Conservation (phyloP, 257 asterid species). For the Coffea canephora region DNA sequence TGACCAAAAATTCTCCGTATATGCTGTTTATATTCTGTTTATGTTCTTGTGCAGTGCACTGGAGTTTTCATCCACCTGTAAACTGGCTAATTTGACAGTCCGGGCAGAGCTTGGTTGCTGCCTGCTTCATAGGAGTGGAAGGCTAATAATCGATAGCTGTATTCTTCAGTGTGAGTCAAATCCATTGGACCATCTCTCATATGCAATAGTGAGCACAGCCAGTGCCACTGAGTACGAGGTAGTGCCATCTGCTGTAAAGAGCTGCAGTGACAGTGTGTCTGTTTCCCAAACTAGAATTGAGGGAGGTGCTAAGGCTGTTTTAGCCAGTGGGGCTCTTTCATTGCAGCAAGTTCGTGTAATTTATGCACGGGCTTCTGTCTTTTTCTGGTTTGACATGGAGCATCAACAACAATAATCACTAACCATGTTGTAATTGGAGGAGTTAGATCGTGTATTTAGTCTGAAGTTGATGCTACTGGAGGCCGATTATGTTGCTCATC, state of each 20-base stretch:
- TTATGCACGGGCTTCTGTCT: conserved; percentile 70
- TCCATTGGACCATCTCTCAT: conserved; percentile 90
- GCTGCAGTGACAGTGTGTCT: conserved; percentile 49
- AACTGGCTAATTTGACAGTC: conserved; percentile 84
- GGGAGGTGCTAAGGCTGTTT: conserved; percentile 97
- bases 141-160: conserved; percentile 80
- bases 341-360: conserved; percentile 82
- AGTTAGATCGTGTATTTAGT: conserved; percentile 4
- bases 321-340: conserved; percentile 74
- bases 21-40: background rate
- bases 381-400: conserved; percentile 80
- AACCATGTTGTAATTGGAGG: background rate
- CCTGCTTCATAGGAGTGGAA: conserved; percentile 90
- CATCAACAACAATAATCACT: conserved; percentile 19
- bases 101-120: conserved; percentile 97
- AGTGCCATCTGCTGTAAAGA: conserved; percentile 37
- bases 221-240: conserved; percentile 31
- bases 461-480: background rate
- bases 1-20: too few species aligned
- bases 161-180: conserved; percentile 88
- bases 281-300: conserved; percentile 77
- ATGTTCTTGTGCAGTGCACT: conserved; percentile 61
- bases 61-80: conserved; percentile 85
- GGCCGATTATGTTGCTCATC: too few species aligned
- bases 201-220: conserved; percentile 93